Base-by-base conservation (phyloP, 352 stramenopile species). In the Pythium inflatum region DNA sequence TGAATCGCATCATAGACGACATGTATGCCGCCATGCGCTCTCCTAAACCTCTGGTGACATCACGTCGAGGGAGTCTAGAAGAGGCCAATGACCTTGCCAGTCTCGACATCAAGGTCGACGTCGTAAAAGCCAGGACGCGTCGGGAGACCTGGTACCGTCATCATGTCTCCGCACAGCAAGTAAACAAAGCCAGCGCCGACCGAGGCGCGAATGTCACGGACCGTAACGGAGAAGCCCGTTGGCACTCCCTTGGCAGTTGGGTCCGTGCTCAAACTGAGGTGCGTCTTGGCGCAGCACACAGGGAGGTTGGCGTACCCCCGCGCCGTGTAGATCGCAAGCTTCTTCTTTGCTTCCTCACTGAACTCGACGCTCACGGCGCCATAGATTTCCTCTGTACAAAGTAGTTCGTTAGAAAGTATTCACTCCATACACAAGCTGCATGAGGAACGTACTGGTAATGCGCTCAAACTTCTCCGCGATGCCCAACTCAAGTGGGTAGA, bases 231-330 rank as follows among this genome's bases (percentile, higher is more conserved):
- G 70, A 98, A 98, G 16, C 90, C 95, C 24, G 82, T 98, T 5
- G 97, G 97, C 8, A 98, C 94, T 45, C 97, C 97, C 77, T 99
- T 99, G 22, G 83, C 76, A 5, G 82, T 88, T 33, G 85, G 80
- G 79, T 99, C 97, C 22, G 92, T 98, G 76, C 91, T 98, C 70
- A 99, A 88, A 58, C 88, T 98, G 78, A 99, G 97, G 79, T 99
- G 97, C 11, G 98, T 99, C 82, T 99, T 99, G 31, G 98, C 98
- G 60, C 99, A 98, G 77, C 98, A 99, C 70, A 99, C 89, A 9
- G 93, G 94, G 30, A 97, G 71, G 38, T 79, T 77, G 36, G 75
- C 75, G 74, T 90, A 94, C 20, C 88, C 84, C 20, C 80, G 74
- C 45, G 79, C 70, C 22, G 83, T 82, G 78, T 99, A 99, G 45